Percentiles rank a stretch among this genome's conserved stretches.
Evolutionary conservation across 495 filamentous ascomycete genomes (phyloP).

Genomic region (Aspergillus cavernicola): DNA sequence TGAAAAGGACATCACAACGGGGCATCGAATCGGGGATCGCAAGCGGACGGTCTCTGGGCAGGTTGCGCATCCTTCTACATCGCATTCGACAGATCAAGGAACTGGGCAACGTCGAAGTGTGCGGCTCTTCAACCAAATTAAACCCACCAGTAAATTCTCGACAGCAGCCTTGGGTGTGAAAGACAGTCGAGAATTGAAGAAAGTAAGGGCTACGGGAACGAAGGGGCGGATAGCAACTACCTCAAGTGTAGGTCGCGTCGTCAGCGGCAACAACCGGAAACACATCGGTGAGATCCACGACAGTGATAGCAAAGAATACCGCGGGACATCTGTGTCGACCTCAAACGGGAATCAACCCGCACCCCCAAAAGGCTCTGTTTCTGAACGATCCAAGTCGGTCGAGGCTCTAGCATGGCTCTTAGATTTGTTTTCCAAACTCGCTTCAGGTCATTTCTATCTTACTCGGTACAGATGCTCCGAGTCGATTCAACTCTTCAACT

Average conservation of each 20-base stretch:
- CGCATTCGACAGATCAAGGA: conserved; percentile 55
- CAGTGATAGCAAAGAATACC: conserved; percentile 56
- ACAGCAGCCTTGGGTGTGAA: conserved; percentile 47
- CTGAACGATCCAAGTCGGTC: conserved; percentile 56
- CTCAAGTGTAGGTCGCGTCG: conserved; percentile 72
- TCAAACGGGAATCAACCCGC: conserved; percentile 27
- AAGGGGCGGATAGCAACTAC: conserved; percentile 52
- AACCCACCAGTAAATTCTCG: conserved; percentile 55
- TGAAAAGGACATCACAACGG: conserved; percentile 36
- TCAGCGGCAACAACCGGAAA: conserved; percentile 69
- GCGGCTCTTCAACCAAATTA: conserved; percentile 69
- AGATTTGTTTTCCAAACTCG: conserved; percentile 81
- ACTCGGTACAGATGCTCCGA: conserved; percentile 74
- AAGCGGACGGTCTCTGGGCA: conserved; percentile 88
- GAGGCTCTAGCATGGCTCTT: conserved; percentile 75
- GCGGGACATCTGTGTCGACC: conserved; percentile 16
- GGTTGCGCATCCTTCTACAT: conserved; percentile 56
- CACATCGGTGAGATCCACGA: conserved; percentile 65
- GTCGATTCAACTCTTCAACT: conserved; percentile 66
- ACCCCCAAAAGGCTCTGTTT: conserved; percentile 21
- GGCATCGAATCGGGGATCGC: conserved; percentile 49
- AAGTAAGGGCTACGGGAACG: conserved; percentile 62
- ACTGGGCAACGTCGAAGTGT: conserved; percentile 75
- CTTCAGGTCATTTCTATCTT: conserved; percentile 70
- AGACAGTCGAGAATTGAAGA: conserved; percentile 71